A percentile compares a stretch with the other conserved stretches of the same genome.
Evolutionary conservation across 2,329 filamentous ascomycete species (phyloP).

Genomic region (Chaetomiaceae sp.): DNA sequence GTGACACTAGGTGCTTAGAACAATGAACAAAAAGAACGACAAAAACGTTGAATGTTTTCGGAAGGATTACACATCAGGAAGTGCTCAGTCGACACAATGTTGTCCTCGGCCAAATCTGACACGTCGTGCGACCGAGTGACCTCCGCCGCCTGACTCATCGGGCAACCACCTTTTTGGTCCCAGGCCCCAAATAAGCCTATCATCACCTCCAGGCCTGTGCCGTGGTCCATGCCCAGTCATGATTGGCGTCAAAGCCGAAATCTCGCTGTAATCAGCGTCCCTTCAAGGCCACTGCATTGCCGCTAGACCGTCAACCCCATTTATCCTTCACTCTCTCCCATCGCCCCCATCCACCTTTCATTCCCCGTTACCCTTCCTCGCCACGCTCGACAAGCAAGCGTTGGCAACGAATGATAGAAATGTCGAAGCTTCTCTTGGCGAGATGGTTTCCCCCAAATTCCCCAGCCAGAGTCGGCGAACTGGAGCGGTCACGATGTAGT

Average conservation of each 20-base stretch:
- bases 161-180: conserved; percentile 1
- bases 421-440: conserved; percentile 32
- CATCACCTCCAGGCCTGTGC: not conserved
- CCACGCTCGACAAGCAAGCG: conserved; percentile 41
- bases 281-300: too few species aligned
- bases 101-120: conserved; percentile 2
- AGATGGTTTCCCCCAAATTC: conserved; percentile 67
- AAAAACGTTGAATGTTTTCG: too few species aligned
- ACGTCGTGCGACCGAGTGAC: conserved; percentile 11
- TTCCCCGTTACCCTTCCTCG: conserved; percentile 43
- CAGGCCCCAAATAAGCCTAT: too few species aligned
- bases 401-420: conserved; percentile 49
- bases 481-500: conserved; percentile 73
- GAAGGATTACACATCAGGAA: too few species aligned
- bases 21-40: too few species aligned
- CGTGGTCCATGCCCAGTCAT: not conserved
- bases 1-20: too few species aligned
- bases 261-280: not conserved
- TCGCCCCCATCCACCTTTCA: not conserved
- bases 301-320: not conserved
- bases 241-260: not conserved
- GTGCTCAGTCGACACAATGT: too few species aligned
- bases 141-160: conserved; percentile 9
- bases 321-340: not conserved
- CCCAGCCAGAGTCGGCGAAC: conserved; percentile 64